Base-by-base conservation (phyloP, 176 grass and related monocot species). In the Elaeis guineensis region DNA sequence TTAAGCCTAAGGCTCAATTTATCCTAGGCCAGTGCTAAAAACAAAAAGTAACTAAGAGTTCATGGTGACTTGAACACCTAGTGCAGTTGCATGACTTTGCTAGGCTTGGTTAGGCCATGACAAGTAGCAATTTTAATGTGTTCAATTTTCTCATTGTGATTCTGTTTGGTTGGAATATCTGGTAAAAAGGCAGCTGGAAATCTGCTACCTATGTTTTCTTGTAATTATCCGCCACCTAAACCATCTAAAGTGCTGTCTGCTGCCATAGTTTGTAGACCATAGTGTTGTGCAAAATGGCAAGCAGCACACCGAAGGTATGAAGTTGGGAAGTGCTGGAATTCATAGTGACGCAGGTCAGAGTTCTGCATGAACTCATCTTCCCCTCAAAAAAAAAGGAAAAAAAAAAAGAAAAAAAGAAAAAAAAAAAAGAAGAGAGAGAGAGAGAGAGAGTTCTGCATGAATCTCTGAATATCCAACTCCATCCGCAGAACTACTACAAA, bases 241-340 rank as follows among this genome's bases (percentile, higher is more conserved):
- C 86, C 79, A 65, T 89, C 80, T 55, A 79, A 69, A 73, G 50
- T 71, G 78, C 65, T 95, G 79, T 91, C 93, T 73, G 76, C 62
- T 89, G 72, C 73, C 56, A 66, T 75, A 79, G 87, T 89, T 29
- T 78, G 87, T 73, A 97, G 79, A 78, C 86, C 83, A 78, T 97
- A 97, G 68, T 97, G 93, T 75, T 97, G 93, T 18, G 93, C 93
- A 25, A 97, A 84, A 77, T 87, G 93, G 78, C 91, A 87, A 69
- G 93, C 93, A 82, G 84, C 87, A 74, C 93, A 97, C 52, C 87
- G 84, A 54, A 91, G 76, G 61, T 97, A 97, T 1, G 87, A 91
- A 68, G 87, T 97, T 26, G 87, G 93, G 20, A 85, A 78, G 30
- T 91, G 82, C 70, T 89, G 93, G 63, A 97, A 91, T 79, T 97